phyloP scores from a whole-genome alignment of 495 filamentous ascomycete genomes.

The Aspergillus taichungensis region DNA sequence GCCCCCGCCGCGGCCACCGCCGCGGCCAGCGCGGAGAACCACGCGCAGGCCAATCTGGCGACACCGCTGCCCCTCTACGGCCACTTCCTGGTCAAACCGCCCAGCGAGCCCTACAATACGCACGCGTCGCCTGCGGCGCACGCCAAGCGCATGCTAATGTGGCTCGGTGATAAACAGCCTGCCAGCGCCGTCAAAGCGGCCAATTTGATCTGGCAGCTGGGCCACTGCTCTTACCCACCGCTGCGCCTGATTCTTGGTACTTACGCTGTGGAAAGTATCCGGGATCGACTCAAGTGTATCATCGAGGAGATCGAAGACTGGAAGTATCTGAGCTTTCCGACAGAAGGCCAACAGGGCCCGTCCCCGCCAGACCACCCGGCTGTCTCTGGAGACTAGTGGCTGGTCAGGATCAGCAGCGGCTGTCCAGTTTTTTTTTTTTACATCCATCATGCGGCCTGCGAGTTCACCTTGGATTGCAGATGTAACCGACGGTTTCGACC shows the following conservation, averaged over 20 bases:
- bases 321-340: slow-evolving; percentile 63
- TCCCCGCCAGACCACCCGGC: no score
- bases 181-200: slow-evolving; percentile 88
- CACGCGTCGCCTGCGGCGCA: slow-evolving; percentile 75
- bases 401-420: no score
- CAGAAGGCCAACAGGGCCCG: slow-evolving; percentile 17
- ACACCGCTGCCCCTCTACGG: slow-evolving; percentile 69
- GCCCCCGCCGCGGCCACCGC: slow-evolving; percentile 1
- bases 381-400: no score
- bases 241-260: slow-evolving; percentile 76
- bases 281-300: slow-evolving; percentile 77
- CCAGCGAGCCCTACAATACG: slow-evolving; percentile 71
- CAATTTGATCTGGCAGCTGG: slow-evolving; percentile 94
- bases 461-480: no score
- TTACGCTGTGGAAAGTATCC: slow-evolving; percentile 90
- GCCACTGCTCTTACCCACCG: slow-evolving; percentile 85
- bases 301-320: slow-evolving; percentile 95
- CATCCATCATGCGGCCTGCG: no score
- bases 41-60: slow-evolving; percentile 23
- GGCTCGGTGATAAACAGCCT: slow-evolving; percentile 85
- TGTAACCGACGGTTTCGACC: no score
- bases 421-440: no score
- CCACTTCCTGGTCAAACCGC: slow-evolving; percentile 83
- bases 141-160: slow-evolving; percentile 89
- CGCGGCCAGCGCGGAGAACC: slow-evolving; percentile 6